Evolutionary conservation across 2,329 filamentous ascomycete species (phyloP).

Genomic region (Eurotiales sp.): DNA sequence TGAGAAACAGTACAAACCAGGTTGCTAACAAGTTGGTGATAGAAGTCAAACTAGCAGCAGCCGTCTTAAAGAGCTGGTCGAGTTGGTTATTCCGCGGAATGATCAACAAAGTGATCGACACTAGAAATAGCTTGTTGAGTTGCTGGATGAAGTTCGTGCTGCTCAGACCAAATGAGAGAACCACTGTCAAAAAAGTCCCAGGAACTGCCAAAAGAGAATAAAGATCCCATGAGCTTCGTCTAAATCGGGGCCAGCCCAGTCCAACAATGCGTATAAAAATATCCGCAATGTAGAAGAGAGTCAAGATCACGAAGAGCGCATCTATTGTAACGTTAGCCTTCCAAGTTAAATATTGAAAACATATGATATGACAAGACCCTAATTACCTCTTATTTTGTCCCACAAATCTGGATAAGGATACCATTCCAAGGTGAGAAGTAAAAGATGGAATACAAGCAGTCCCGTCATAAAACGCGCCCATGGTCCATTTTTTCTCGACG

Average conservation of each 20-base stretch:
- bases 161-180: slow-evolving; percentile 63
- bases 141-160: slow-evolving; percentile 62
- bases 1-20: slow-evolving; percentile 94
- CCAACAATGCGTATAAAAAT: slow-evolving; percentile 80
- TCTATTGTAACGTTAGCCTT: slow-evolving; percentile 41
- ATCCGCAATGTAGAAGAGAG: slow-evolving; percentile 76
- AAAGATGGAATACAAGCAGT: slow-evolving; percentile 75
- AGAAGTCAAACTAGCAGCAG: slow-evolving; percentile 83
- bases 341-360: background rate
- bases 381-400: slow-evolving; percentile 60
- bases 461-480: slow-evolving; percentile 84
- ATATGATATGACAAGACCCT: background rate
- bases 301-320: slow-evolving; percentile 75
- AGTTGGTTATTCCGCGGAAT: slow-evolving; percentile 96
- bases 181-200: slow-evolving; percentile 77
- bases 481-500: slow-evolving; percentile 86
- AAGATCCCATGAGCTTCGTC: slow-evolving; percentile 91
- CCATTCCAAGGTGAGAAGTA: slow-evolving; percentile 81
- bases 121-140: slow-evolving; percentile 90
- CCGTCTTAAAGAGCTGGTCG: slow-evolving; percentile 98
- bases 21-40: slow-evolving; percentile 92
- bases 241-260: slow-evolving; percentile 86
- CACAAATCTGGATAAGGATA: slow-evolving; percentile 70
- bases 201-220: slow-evolving; percentile 77
- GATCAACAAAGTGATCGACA: slow-evolving; percentile 80